phyloP scores from a whole-genome alignment of 352 stramenopile genomes.

The Globisporangium cederbergense region DNA sequence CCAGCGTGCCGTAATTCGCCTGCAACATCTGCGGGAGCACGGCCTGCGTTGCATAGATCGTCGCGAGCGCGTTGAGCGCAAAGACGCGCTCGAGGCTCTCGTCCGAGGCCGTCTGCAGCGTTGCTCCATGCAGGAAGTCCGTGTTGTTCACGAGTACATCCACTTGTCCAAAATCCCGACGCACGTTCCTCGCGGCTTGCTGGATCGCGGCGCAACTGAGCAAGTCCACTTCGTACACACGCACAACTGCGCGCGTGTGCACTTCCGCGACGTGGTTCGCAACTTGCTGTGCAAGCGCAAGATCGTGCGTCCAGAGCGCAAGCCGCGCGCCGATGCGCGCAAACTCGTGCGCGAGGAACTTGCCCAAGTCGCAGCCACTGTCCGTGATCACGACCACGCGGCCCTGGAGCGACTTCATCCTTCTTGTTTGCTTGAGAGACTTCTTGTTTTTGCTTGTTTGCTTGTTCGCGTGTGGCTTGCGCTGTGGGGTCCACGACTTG shows the following conservation, averaged over 20 bases:
- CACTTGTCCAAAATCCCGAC: slow-evolving; percentile 19
- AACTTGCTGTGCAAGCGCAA: slow-evolving; percentile 3
- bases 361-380: slow-evolving; percentile 25
- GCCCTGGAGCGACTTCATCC: slow-evolving; percentile 22
- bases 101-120: slow-evolving; percentile 27
- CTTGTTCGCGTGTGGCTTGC: not conserved
- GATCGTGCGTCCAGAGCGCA: slow-evolving; percentile 18
- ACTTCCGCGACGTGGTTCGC: not conserved
- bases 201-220: slow-evolving; percentile 18
- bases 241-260: slow-evolving; percentile 1
- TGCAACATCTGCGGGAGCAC: slow-evolving; percentile 44
- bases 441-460: not conserved
- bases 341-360: slow-evolving; percentile 24
- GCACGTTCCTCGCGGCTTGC: slow-evolving; percentile 7
- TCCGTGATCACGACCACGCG: slow-evolving; percentile 39
- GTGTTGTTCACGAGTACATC: slow-evolving; percentile 53
- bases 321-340: slow-evolving; percentile 23
- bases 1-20: slow-evolving; percentile 24
- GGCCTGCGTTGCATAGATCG: slow-evolving; percentile 39
- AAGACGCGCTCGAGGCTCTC: slow-evolving; percentile 26
- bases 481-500: not conserved
- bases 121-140: slow-evolving; percentile 37
- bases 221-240: slow-evolving; percentile 22
- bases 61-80: slow-evolving; percentile 33
- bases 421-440: not conserved